These are phyloP conservation scores for Fagopyrum homotropicum DNA, from an alignment of 148 eudicot species.

Conservation along the genomic window DNA sequence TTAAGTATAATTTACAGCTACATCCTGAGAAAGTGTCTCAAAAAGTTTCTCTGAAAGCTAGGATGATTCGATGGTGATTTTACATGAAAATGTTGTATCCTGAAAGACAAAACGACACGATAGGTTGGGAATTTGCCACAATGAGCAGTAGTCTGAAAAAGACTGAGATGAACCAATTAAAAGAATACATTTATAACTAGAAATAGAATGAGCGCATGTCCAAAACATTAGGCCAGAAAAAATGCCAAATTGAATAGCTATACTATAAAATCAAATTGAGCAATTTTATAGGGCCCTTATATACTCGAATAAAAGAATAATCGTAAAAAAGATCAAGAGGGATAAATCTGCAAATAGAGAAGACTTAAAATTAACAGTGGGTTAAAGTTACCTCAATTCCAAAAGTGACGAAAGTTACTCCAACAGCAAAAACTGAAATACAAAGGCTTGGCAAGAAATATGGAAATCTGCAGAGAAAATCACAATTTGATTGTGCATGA, in stretches of 20 bases:
- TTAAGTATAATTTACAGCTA: background rate
- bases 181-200: too few relatives aligned
- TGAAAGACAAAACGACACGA: too few relatives aligned
- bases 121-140: background rate
- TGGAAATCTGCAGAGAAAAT: slow-evolving; percentile 64
- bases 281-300: background rate
- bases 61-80: too few relatives aligned
- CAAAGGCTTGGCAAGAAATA: slow-evolving; percentile 80
- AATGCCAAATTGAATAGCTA: background rate
- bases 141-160: background rate
- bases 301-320: background rate
- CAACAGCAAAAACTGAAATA: slow-evolving; percentile 49
- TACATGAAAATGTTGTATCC: background rate
- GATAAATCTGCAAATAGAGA: background rate
- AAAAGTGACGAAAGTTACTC: slow-evolving; percentile 39
- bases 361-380: background rate
- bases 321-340: background rate
- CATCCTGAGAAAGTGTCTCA: background rate
- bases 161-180: background rate
- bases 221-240: background rate
- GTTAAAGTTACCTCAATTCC: slow-evolving; percentile 69
- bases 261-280: background rate
- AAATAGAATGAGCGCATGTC: background rate
- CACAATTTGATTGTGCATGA: background rate
- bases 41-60: background rate